Conservation (phyloP, 2,329 filamentous ascomycete species). For the Trichoderma polysporum region DNA sequence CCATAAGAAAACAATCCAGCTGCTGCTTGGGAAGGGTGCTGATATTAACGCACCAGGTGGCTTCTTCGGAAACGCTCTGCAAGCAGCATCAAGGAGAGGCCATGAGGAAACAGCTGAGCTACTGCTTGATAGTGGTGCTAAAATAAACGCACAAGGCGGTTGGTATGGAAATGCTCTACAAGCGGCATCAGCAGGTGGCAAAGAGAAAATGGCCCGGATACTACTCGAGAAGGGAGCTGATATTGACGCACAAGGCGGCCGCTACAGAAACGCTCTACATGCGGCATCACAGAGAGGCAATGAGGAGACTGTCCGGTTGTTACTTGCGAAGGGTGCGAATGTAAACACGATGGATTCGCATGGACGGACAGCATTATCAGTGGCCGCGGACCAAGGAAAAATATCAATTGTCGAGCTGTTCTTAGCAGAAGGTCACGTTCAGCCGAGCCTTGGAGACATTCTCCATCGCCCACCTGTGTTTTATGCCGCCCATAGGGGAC, state of each 20-base stretch:
- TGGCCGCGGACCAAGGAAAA: too few species aligned
- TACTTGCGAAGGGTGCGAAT: too few species aligned
- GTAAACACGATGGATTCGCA: too few species aligned
- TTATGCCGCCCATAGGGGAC: too few species aligned
- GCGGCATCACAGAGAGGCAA: too few species aligned
- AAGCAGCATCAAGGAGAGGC: background rate
- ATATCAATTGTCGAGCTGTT: too few species aligned
- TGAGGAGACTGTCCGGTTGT: too few species aligned
- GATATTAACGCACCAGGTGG: background rate
- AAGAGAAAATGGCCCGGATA: background rate
- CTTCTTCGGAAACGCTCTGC: background rate
- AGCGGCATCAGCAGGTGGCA: background rate
- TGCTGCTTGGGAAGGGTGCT: background rate
- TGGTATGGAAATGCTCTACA: background rate
- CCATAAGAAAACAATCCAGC: background rate
- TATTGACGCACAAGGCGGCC: background rate
- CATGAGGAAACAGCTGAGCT: background rate
- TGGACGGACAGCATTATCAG: too few species aligned
- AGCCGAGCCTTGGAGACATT: too few species aligned
- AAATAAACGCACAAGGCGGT: background rate
- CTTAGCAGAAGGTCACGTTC: too few species aligned
- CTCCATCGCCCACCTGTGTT: too few species aligned
- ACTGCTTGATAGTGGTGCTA: background rate
- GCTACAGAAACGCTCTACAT: too few species aligned
- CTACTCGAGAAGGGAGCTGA: conserved; percentile 15